phyloP scores from a whole-genome alignment of 805 yeast genomes.

The Hanseniaspora valbyensis region DNA sequence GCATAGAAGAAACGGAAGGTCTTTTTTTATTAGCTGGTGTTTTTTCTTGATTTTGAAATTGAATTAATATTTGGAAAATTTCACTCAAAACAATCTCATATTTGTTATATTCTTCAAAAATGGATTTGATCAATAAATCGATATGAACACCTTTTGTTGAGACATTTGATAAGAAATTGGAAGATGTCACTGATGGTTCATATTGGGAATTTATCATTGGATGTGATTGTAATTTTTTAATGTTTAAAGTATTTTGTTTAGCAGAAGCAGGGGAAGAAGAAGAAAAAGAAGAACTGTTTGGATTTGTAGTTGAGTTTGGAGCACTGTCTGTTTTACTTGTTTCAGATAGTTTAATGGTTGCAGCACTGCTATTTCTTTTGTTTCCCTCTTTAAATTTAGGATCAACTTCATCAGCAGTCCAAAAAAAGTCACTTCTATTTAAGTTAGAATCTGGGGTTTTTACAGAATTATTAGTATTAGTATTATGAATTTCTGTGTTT shows the following conservation, averaged over 20 bases:
- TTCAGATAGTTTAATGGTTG: background rate
- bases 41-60: slow-evolving; percentile 20
- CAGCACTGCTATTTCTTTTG: background rate
- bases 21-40: slow-evolving; percentile 5
- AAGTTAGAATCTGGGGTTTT: too few relatives aligned
- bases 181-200: background rate
- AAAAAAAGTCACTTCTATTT: background rate
- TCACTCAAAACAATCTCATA: slow-evolving; percentile 25
- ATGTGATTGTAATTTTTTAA: too few relatives aligned
- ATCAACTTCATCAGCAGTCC: background rate
- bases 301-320: too few relatives aligned
- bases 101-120: slow-evolving; percentile 26
- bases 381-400: background rate
- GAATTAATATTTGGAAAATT: slow-evolving; percentile 25
- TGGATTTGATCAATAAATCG: slow-evolving; percentile 17
- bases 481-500: too few relatives aligned
- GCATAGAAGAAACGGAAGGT: background rate
- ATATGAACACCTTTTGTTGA: slow-evolving; percentile 17
- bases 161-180: slow-evolving; percentile 3
- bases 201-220: too few relatives aligned
- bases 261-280: background rate
- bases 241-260: background rate
- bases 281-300: background rate
- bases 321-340: too few relatives aligned
- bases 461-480: background rate